These are phyloP conservation scores for Cyanodermella asteris DNA, from an alignment of 2,329 filamentous ascomycete genomes.

Conservation along the genomic window DNA sequence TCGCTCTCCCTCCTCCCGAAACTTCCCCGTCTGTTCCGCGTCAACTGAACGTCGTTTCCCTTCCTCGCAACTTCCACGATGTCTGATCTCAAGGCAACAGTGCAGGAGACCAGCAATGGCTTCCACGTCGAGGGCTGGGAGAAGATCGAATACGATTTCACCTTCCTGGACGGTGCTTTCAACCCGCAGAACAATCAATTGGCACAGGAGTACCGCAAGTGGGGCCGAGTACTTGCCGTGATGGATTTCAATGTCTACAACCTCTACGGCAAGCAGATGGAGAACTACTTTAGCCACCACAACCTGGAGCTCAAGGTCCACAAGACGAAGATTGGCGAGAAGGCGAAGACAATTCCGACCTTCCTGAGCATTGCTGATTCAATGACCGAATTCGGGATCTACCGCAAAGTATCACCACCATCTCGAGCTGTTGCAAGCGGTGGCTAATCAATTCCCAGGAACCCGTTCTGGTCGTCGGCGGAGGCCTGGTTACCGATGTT, in stretches of 20 bases:
- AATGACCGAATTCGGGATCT: slow-evolving; percentile 53
- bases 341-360: slow-evolving; percentile 51
- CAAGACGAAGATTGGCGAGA: slow-evolving; percentile 54
- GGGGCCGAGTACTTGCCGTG: slow-evolving; percentile 43
- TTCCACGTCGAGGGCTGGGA: slow-evolving; percentile 54
- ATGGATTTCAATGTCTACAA: slow-evolving; percentile 52
- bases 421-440: slow-evolving; percentile 2
- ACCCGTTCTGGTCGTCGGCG: slow-evolving; percentile 43
- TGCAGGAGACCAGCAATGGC: slow-evolving; percentile 39
- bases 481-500: slow-evolving; percentile 51
- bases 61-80: slow-evolving; percentile 24
- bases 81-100: slow-evolving; percentile 48
- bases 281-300: slow-evolving; percentile 45
- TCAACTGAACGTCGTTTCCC: background rate
- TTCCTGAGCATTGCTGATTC: slow-evolving; percentile 48
- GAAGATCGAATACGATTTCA: slow-evolving; percentile 57
- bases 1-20: background rate
- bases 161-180: slow-evolving; percentile 50
- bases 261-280: slow-evolving; percentile 43
- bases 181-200: slow-evolving; percentile 36
- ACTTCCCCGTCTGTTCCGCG: background rate
- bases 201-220: slow-evolving; percentile 41
- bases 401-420: slow-evolving; percentile 28
- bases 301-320: slow-evolving; percentile 41
- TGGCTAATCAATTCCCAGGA: slow-evolving; percentile 21